These are phyloP conservation scores for Tardiomyces depauwii DNA, from an alignment of 1,139 yeast genomes.

Conservation along the genomic window DNA sequence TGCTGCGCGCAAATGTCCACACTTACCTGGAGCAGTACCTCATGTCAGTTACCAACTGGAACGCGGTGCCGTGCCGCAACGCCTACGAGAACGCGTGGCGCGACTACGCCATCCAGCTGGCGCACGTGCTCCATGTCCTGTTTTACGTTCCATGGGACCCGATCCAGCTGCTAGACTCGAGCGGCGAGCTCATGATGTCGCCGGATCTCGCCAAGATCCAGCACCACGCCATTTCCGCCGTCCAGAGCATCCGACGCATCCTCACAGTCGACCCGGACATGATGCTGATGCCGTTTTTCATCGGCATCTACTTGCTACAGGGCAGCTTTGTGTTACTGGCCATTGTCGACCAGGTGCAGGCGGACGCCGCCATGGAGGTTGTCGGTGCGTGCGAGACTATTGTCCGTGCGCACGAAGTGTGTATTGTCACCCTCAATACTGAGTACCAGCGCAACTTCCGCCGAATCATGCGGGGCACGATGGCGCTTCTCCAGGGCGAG, in stretches of 20 bases:
- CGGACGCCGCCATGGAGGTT: conserved; percentile 10
- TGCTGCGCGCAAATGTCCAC: background rate
- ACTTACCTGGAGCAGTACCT: background rate
- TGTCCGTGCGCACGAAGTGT: conserved; percentile 25
- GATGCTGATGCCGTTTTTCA: conserved; percentile 24
- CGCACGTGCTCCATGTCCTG: conserved; percentile 12
- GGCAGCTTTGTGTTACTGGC: conserved; percentile 17
- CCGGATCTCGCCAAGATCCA: conserved; percentile 14
- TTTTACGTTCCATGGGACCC: conserved; percentile 15
- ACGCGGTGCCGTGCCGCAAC: conserved; percentile 1
- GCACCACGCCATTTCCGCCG: conserved; percentile 19
- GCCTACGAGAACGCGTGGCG: conserved; percentile 8
- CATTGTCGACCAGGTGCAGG: conserved; percentile 13
- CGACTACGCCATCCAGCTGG: conserved; percentile 11
- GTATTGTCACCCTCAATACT: conserved; percentile 23
- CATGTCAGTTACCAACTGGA: background rate
- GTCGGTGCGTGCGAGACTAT: conserved; percentile 20
- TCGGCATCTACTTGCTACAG: conserved; percentile 22
- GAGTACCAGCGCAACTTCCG: conserved; percentile 24
- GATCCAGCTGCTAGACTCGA: conserved; percentile 7
- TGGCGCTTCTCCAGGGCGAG: conserved; percentile 5
- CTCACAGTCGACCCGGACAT: conserved; percentile 21
- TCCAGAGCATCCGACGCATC: conserved; percentile 18
- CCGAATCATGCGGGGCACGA: conserved; percentile 19
- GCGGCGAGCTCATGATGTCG: background rate